Conservation (phyloP, 148 eudicot species). For the Nyssa sinensis region DNA sequence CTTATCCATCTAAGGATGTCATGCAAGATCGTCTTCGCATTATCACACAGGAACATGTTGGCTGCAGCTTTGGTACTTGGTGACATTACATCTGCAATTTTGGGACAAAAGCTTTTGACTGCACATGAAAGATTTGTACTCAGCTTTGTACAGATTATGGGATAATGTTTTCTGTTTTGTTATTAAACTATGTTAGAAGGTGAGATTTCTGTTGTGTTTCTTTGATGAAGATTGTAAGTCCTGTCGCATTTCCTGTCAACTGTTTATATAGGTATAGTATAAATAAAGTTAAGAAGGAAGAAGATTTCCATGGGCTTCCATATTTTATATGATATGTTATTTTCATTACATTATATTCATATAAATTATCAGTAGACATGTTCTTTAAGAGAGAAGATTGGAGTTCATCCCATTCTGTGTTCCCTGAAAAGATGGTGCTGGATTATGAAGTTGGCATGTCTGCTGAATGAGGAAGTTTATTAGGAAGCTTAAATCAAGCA, state of each 20-base stretch:
- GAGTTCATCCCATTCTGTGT: too few species aligned
- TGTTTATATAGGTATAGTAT: background rate
- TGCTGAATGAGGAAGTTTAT: too few species aligned
- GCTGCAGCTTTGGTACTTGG: slow-evolving; percentile 92
- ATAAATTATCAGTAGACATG: background rate
- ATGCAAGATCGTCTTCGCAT: slow-evolving; percentile 63
- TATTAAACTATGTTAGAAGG: background rate
- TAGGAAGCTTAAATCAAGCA: too few species aligned
- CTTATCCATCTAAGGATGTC: slow-evolving; percentile 43
- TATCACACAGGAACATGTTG: slow-evolving; percentile 78
- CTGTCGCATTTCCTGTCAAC: background rate
- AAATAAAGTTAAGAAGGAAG: slow-evolving; percentile 5
- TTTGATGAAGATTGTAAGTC: background rate
- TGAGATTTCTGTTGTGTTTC: background rate
- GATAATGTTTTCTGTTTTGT: background rate
- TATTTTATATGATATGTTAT: background rate
- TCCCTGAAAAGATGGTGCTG: too few species aligned
- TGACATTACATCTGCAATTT: slow-evolving; percentile 14
- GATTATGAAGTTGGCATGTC: too few species aligned
- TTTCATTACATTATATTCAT: too few species aligned
- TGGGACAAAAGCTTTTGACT: background rate
- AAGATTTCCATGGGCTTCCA: background rate
- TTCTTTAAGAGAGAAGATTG: too few species aligned
- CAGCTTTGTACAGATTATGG: slow-evolving; percentile 11
- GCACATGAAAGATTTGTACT: slow-evolving; percentile 3